Percentiles rank a stretch among this genome's conserved stretches.
Conservation (phyloP, 2,329 filamentous ascomycete species). For the Colletotrichum salicis region DNA sequence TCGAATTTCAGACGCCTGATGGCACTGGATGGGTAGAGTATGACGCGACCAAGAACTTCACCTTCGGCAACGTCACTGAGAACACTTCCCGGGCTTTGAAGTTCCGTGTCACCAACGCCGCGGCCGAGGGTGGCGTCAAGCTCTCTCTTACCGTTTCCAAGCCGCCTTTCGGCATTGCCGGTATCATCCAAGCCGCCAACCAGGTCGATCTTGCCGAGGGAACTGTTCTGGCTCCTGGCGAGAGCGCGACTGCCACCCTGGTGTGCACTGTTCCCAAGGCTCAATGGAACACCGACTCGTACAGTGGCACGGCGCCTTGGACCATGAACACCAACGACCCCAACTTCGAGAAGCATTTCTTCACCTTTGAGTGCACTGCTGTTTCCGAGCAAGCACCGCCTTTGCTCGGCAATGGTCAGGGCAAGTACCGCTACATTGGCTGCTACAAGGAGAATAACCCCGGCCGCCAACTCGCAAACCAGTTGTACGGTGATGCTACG, state of each 20-base stretch:
- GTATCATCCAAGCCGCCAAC: conserved; percentile 65
- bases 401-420: conserved; percentile 53
- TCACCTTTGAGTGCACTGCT: conserved; percentile 63
- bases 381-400: conserved; percentile 64
- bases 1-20: conserved; percentile 66
- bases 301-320: conserved; percentile 60
- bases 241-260: conserved; percentile 62
- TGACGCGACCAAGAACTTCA: conserved; percentile 55
- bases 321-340: conserved; percentile 68
- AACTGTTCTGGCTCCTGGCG: conserved; percentile 57
- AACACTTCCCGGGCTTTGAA: conserved; percentile 59
- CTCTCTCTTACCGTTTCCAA: conserved; percentile 70
- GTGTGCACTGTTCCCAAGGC: conserved; percentile 66
- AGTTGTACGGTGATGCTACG: conserved; percentile 51
- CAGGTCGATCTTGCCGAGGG: conserved; percentile 68
- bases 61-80: conserved; percentile 66
- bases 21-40: conserved; percentile 62
- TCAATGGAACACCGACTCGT: conserved; percentile 66
- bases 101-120: conserved; percentile 65
- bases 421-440: conserved; percentile 63
- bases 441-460: conserved; percentile 69
- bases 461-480: conserved; percentile 58
- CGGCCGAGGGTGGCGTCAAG: conserved; percentile 54
- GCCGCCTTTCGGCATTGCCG: conserved; percentile 65
- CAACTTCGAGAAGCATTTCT: conserved; percentile 60